These are phyloP conservation scores for Sporothrix mexicana DNA, from an alignment of 2,329 filamentous ascomycete genomes.

Conservation along the genomic window DNA sequence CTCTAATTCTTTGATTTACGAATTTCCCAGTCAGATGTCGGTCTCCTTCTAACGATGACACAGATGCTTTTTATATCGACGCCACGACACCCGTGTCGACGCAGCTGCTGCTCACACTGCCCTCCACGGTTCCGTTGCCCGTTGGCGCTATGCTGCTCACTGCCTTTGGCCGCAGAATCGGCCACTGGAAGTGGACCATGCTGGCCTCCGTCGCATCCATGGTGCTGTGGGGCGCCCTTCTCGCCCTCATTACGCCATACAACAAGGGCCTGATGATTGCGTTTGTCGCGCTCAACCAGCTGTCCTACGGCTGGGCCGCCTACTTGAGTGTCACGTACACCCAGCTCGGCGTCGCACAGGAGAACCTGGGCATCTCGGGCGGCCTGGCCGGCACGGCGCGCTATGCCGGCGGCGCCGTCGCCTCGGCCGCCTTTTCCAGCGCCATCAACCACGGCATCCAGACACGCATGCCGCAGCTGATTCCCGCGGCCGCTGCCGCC, in stretches of 20 bases:
- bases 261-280: conserved; percentile 54
- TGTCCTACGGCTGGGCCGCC: conserved; percentile 29
- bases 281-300: conserved; percentile 50
- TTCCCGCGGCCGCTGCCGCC: conserved; percentile 21
- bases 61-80: conserved; percentile 39
- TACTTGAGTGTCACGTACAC: conserved; percentile 43
- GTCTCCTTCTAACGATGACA: background rate
- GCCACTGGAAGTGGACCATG: conserved; percentile 56
- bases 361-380: conserved; percentile 36
- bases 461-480: background rate
- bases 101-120: conserved; percentile 47
- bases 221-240: conserved; percentile 53
- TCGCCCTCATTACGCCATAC: conserved; percentile 51
- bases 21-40: conserved; percentile 27
- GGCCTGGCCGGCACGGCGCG: conserved; percentile 20
- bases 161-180: conserved; percentile 49
- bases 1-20: conserved; percentile 48
- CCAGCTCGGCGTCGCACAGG: conserved; percentile 43
- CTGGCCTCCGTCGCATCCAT: conserved; percentile 51
- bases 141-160: conserved; percentile 51
- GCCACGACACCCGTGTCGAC: conserved; percentile 40
- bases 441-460: conserved; percentile 16
- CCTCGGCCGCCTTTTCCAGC: conserved; percentile 1
- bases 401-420: conserved; percentile 24
- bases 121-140: conserved; percentile 52